Evolutionary conservation across 106 monocot species (phyloP).

Genomic region (Allium fistulosum): DNA sequence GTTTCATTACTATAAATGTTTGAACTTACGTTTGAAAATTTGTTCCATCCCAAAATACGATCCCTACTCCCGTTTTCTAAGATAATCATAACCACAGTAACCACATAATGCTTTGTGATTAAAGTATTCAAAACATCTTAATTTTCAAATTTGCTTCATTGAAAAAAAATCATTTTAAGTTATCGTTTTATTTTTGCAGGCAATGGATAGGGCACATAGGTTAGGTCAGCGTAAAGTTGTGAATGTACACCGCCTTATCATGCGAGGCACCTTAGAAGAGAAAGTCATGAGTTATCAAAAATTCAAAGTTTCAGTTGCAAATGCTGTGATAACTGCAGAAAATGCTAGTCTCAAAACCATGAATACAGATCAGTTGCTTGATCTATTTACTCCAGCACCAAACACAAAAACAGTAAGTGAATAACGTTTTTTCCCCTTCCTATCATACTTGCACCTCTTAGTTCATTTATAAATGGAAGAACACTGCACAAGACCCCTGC

Average conservation of each 20-base stretch:
- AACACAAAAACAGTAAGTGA: conserved; percentile 40
- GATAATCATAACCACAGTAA: background rate
- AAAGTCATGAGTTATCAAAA: conserved; percentile 94
- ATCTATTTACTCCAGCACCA: conserved; percentile 69
- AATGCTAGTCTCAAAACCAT: conserved; percentile 93
- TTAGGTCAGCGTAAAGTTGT: conserved; percentile 95
- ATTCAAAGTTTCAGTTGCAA: conserved; percentile 89
- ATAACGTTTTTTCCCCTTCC: background rate
- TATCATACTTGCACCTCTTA: background rate
- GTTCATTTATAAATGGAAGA: background rate
- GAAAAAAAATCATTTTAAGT: background rate
- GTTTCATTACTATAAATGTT: conserved; percentile 6
- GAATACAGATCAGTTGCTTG: conserved; percentile 93
- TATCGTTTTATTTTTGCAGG: conserved; percentile 31
- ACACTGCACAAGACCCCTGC: background rate
- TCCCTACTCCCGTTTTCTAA: background rate
- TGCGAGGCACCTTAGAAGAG: conserved; percentile 97
- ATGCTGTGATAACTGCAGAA: conserved; percentile 79
- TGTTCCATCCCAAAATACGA: background rate
- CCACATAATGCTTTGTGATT: background rate
- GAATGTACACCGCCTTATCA: conserved; percentile 92
- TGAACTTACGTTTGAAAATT: background rate
- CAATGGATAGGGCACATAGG: conserved; percentile 96
- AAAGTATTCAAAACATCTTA: background rate
- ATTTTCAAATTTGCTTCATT: background rate